Percentiles rank a stretch among this genome's conserved stretches.
Evolutionary conservation across 306 rosid species (phyloP).

Genomic region (Trifolium pratense): DNA sequence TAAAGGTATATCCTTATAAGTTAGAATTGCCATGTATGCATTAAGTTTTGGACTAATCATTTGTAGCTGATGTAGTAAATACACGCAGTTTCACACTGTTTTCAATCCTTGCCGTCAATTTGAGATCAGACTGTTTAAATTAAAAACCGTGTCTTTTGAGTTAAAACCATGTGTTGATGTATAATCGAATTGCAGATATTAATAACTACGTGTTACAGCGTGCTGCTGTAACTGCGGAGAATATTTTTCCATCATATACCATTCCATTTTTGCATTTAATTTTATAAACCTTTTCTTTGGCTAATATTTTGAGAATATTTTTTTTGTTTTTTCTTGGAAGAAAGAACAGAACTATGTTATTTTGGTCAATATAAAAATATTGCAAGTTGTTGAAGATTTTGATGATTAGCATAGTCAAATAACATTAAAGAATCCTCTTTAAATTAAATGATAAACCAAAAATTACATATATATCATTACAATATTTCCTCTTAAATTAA

Average conservation of each 20-base stretch:
- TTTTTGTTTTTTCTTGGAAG: background rate
- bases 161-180: too few relatives aligned
- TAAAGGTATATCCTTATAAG: background rate
- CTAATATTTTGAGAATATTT: background rate
- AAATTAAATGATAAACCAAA: background rate
- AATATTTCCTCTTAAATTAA: background rate
- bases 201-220: too few relatives aligned
- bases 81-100: too few relatives aligned
- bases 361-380: background rate
- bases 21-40: background rate
- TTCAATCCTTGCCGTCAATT: too few relatives aligned
- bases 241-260: background rate
- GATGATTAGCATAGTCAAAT: constrained; percentile 12
- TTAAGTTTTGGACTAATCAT: background rate
- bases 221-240: too few relatives aligned
- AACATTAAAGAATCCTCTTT: constrained; percentile 20
- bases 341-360: constrained; percentile 30
- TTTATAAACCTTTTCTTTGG: constrained; percentile 10
- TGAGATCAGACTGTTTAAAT: too few relatives aligned
- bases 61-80: too few relatives aligned
- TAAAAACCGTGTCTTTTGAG: too few relatives aligned
- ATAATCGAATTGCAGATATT: too few relatives aligned
- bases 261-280: background rate
- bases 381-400: constrained; percentile 7
- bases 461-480: constrained; percentile 1